Evolutionary conservation across 345 rosid genomes (phyloP).

Genomic region (Eutrema heterophyllum): DNA sequence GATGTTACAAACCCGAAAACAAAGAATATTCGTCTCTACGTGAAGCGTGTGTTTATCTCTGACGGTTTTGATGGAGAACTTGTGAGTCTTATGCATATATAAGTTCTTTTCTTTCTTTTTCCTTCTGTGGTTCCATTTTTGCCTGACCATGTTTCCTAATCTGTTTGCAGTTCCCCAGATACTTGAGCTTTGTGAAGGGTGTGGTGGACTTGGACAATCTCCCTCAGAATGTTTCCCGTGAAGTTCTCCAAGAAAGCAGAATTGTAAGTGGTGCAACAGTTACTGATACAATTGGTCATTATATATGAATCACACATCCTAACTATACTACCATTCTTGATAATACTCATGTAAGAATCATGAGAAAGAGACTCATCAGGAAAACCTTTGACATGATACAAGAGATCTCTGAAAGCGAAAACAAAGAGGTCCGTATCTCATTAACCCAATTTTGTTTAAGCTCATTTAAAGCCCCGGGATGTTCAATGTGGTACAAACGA

Average conservation of each 20-base stretch:
- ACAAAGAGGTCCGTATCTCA: conserved; percentile 58
- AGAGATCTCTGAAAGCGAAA: conserved; percentile 72
- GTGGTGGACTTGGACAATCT: conserved; percentile 91
- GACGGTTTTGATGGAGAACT: conserved; percentile 99
- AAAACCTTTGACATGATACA: conserved; percentile 95
- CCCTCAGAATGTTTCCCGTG: conserved; percentile 91
- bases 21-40: conserved; percentile 78
- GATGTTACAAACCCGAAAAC: conserved; percentile 79
- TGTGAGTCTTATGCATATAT: conserved; percentile 36
- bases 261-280: conserved; percentile 39
- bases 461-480: background rate
- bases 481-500: conserved; percentile 4
- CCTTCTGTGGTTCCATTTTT: background rate
- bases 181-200: conserved; percentile 92
- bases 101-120: too few species aligned
- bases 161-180: conserved; percentile 74
- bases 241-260: conserved; percentile 91
- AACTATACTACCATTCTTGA: background rate
- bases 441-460: background rate
- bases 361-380: conserved; percentile 94
- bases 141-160: background rate
- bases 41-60: conserved; percentile 93
- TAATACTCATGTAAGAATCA: conserved; percentile 62
- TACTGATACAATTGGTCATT: background rate
- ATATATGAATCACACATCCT: background rate